Evolutionary conservation across 2,329 filamentous ascomycete genomes (phyloP).

Genomic region (Podosphaera fusca): DNA sequence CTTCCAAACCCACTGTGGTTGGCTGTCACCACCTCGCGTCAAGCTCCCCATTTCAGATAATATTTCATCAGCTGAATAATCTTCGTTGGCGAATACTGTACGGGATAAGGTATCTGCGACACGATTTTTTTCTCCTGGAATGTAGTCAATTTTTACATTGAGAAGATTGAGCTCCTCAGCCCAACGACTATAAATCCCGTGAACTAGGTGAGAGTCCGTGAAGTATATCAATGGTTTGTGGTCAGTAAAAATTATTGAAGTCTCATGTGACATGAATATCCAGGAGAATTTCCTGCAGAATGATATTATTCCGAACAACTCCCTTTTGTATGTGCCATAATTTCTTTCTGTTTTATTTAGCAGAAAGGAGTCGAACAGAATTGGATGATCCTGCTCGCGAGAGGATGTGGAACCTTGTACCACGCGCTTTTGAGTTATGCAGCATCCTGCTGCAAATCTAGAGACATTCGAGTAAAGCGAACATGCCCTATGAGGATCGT

Average conservation of each 20-base stretch:
- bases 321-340: background rate
- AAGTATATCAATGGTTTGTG: background rate
- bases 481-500: background rate
- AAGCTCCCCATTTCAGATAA: background rate
- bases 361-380: background rate
- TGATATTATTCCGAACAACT: background rate
- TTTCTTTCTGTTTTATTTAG: background rate
- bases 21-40: background rate
- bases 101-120: background rate
- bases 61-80: background rate
- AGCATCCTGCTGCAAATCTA: no score
- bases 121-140: background rate
- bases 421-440: no score
- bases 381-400: background rate
- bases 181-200: no score
- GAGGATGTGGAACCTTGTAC: background rate
- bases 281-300: background rate
- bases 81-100: background rate
- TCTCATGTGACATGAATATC: background rate
- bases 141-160: no score
- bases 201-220: no score
- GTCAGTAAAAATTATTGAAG: background rate
- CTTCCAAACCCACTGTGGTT: background rate
- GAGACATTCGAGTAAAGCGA: no score
- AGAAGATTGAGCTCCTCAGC: no score